phyloP scores from a whole-genome alignment of 1,284 basidiomycete species.

The Ceratobasidium sp. region DNA sequence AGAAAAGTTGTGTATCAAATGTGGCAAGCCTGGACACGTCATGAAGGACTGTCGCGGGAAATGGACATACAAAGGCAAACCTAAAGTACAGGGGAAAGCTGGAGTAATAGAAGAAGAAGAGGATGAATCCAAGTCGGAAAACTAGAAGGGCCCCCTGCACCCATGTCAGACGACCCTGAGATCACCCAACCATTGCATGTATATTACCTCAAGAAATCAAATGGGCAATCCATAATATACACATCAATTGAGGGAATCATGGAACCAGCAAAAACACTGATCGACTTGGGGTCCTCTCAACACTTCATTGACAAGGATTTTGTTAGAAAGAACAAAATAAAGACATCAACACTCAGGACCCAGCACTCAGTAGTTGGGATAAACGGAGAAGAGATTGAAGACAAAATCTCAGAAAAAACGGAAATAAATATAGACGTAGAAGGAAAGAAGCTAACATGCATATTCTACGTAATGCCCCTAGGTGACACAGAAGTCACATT shows the following conservation, averaged over 20 bases:
- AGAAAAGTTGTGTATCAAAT: background rate
- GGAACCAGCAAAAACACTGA: conserved; percentile 12
- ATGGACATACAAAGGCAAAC: background rate
- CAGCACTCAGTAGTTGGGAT: background rate
- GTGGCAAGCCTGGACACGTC: background rate
- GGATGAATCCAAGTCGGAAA: background rate
- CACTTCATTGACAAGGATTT: background rate
- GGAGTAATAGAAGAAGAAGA: background rate
- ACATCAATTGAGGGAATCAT: conserved; percentile 8
- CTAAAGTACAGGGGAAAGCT: background rate
- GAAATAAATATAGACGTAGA: background rate
- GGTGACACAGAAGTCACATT: background rate
- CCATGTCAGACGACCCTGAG: background rate
- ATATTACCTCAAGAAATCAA: conserved; percentile 10
- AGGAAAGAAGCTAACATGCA: background rate
- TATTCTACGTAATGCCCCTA: background rate
- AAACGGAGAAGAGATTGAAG: background rate
- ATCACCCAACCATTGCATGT: background rate
- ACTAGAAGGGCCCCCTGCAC: background rate
- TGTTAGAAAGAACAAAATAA: too few relatives aligned
- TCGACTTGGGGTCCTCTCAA: conserved; percentile 3
- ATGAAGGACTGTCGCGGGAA: background rate
- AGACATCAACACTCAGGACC: background rate
- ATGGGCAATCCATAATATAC: background rate
- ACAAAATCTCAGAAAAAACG: background rate